phyloP scores from a whole-genome alignment of 129 eudicot genomes.

The Centrapalus pauciflorus region DNA sequence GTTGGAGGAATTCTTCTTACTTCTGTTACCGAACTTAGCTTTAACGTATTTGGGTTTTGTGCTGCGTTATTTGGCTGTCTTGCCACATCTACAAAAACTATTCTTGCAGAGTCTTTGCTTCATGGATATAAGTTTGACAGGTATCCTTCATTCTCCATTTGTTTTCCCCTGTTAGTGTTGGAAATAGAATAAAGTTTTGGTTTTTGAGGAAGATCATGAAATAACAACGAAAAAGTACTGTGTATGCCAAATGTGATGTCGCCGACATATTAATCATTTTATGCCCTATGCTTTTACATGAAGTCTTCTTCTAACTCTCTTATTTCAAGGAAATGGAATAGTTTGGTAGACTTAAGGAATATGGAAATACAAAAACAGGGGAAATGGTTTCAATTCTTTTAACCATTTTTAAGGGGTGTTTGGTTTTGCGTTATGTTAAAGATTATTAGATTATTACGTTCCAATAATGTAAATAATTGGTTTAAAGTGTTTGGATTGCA shows the following conservation, averaged over 20 bases:
- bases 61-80: constrained; percentile 98
- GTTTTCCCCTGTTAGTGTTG: not conserved
- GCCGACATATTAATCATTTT: not conserved
- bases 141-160: constrained; percentile 30
- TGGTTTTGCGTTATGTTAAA: no score
- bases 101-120: constrained; percentile 89
- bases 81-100: constrained; percentile 96
- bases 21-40: constrained; percentile 90
- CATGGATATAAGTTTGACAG: constrained; percentile 99
- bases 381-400: no score
- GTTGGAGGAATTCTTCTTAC: constrained; percentile 97
- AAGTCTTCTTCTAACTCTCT: not conserved
- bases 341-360: no score
- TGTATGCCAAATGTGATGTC: not conserved
- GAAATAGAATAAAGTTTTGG: not conserved
- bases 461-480: no score
- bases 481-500: no score
- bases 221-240: not conserved
- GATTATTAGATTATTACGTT: no score
- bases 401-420: no score
- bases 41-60: constrained; percentile 76
- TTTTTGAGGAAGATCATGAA: not conserved
- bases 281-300: not conserved
- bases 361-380: no score
- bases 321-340: no score